Evolutionary conservation across 1,284 basidiomycete species (phyloP), one percentile per base, ranked within the genome.

Genomic region (Tremellales sp.): DNA sequence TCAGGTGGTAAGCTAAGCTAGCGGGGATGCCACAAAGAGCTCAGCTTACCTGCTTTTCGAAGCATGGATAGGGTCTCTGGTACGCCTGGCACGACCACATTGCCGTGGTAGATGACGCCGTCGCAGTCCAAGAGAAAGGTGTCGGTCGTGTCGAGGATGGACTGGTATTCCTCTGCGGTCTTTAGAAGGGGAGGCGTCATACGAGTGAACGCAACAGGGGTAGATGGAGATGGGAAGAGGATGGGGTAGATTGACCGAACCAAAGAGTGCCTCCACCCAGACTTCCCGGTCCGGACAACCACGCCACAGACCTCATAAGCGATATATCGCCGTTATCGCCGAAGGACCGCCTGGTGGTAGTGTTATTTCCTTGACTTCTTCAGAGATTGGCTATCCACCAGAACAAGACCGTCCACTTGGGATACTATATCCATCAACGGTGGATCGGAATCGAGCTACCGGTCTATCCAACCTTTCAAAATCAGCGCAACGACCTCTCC

Each of bases 51-150:
- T 18, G 51, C 45, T 40, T 53, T 52, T 41, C 84, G 80, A 58
- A 91, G 75, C 51, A 84, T 71, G 43, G 77, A 74, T 49, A 94
- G 77, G 9, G 89, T 85, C 39, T 87, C 80, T 40, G 81, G 75
- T 3, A 82, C 84, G 13, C 89, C 87, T 5, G 87, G 83, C 55
- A 93, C 82, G 31, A 87, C 75, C 42, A 78, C 75, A 68, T 89
- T 84, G n/a, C 89, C 90, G 47, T 84, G 81, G 87, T 94, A 88
- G 47, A 97, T 79, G 39, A 97, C 94, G 19, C 94, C 94, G 68
- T 98, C 94, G 69, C 92, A 98, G 73, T 98, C 95, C 60, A 95
- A 90, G 65, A 97, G 79, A 80, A 90, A 93, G 18, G 87, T 92
- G 68, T 95, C 91, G 66, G 86, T 90, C 57, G 79, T 79, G 70